Percentiles rank a stretch among this genome's conserved stretches.
Conservation (phyloP, 148 eudicot species). For the Cornus suecica region DNA sequence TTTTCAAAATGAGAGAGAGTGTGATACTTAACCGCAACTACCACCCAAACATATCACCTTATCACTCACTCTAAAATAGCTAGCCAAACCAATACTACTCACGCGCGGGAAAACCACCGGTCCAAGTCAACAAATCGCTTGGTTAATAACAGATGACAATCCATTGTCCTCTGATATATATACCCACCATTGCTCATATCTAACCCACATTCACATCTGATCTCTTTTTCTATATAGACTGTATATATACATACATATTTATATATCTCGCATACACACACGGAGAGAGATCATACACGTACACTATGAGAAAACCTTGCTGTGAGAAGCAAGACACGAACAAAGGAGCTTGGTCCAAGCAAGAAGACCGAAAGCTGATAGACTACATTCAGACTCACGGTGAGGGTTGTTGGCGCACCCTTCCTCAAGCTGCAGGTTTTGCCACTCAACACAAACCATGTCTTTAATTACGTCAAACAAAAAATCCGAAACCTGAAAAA, state of each 20-base stretch:
- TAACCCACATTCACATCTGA: not conserved
- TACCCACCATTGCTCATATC: not conserved
- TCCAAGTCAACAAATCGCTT: slow-evolving; percentile 21
- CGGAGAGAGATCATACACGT: no score
- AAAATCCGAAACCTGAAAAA: not conserved
- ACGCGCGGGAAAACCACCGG: slow-evolving; percentile 22
- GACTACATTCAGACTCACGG: slow-evolving; percentile 33
- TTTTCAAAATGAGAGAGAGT: not conserved
- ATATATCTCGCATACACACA: no score
- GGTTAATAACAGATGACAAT: not conserved
- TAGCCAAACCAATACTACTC: not conserved
- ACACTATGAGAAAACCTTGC: slow-evolving; percentile 34
- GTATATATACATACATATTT: no score
- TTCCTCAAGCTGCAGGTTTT: slow-evolving; percentile 41
- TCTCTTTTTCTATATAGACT: slow-evolving; percentile 9
- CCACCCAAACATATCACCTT: not conserved
- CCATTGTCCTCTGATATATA: not conserved
- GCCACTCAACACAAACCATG: not conserved
- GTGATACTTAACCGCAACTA: slow-evolving; percentile 7
- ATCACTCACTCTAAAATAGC: not conserved
- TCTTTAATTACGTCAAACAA: not conserved
- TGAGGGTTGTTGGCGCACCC: slow-evolving; percentile 35
- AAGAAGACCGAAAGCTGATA: slow-evolving; percentile 38
- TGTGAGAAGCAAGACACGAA: slow-evolving; percentile 31
- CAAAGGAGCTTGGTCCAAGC: slow-evolving; percentile 45